phyloP scores from a whole-genome alignment of 2,329 filamentous ascomycete genomes.

The Microsporum audouinii region DNA sequence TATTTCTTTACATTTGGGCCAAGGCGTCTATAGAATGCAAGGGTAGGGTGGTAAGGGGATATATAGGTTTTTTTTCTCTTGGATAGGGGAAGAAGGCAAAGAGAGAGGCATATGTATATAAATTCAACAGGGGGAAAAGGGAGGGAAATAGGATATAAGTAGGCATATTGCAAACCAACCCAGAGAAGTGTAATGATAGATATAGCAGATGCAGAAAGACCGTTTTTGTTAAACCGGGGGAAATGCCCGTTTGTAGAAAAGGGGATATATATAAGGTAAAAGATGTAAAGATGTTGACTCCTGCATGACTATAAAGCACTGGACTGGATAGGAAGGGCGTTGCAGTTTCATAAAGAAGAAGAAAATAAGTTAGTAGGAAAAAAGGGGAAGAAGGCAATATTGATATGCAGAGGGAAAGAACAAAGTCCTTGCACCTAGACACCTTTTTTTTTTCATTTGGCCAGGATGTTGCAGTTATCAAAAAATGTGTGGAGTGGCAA shows the following conservation, averaged over 20 bases:
- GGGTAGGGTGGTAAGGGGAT: not conserved
- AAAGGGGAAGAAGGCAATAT: not conserved
- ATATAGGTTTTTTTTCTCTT: not conserved
- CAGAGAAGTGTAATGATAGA: not conserved
- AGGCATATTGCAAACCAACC: not conserved
- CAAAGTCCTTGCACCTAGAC: slow-evolving; percentile 1
- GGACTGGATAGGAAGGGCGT: not conserved
- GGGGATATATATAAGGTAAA: not conserved
- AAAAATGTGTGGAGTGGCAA: not conserved
- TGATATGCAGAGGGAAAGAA: not conserved
- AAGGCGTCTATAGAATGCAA: slow-evolving; percentile 6
- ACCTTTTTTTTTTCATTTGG: slow-evolving; percentile 1
- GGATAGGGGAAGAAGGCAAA: not conserved
- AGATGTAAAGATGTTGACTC: not conserved
- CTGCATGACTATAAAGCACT: slow-evolving; percentile 4
- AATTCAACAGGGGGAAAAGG: not conserved
- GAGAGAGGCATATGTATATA: not conserved
- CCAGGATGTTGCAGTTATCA: slow-evolving; percentile 1
- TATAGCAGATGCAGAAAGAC: not conserved
- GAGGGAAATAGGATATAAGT: not conserved
- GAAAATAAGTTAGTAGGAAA: too few relatives aligned
- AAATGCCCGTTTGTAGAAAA: not conserved
- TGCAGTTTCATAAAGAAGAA: not conserved
- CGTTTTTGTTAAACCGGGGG: not conserved
- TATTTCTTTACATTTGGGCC: not conserved